Percentiles rank a stretch among this genome's conserved stretches.
These are phyloP conservation scores for Apiospora rasikravindrae DNA, from an alignment of 2,329 filamentous ascomycete genomes.

Conservation along the genomic window DNA sequence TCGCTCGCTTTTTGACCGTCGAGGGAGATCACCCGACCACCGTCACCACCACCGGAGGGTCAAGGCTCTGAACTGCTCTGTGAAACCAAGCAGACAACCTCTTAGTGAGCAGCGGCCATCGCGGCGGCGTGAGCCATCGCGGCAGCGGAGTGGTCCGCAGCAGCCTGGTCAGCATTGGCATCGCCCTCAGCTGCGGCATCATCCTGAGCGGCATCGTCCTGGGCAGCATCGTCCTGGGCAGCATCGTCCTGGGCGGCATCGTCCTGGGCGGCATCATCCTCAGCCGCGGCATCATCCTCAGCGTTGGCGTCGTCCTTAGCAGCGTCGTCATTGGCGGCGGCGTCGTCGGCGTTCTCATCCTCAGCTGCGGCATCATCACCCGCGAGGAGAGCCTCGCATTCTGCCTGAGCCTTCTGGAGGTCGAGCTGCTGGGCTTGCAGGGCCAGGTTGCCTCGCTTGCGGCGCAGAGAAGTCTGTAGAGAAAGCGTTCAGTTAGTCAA, in stretches of 20 bases:
- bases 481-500: conserved; percentile 12
- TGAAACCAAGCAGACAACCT: not conserved
- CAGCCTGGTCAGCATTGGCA: not conserved
- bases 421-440: conserved; percentile 12
- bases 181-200: conserved; percentile 10
- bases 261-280: not conserved
- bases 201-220: not conserved
- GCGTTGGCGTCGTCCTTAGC: not conserved
- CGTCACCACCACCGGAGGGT: not conserved
- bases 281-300: not conserved
- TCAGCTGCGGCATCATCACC: not conserved
- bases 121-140: not conserved
- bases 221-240: not conserved
- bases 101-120: not conserved
- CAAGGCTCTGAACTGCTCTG: not conserved
- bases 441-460: conserved; percentile 8
- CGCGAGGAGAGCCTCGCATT: not conserved
- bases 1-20: not conserved
- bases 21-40: not conserved
- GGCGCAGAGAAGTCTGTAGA: not conserved
- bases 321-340: no score
- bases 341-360: not conserved
- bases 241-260: conserved; percentile 11
- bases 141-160: not conserved
- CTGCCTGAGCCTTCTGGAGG: conserved; percentile 2